Base-by-base conservation (phyloP, 495 filamentous ascomycete species). In the Trypethelium eluteriae region DNA sequence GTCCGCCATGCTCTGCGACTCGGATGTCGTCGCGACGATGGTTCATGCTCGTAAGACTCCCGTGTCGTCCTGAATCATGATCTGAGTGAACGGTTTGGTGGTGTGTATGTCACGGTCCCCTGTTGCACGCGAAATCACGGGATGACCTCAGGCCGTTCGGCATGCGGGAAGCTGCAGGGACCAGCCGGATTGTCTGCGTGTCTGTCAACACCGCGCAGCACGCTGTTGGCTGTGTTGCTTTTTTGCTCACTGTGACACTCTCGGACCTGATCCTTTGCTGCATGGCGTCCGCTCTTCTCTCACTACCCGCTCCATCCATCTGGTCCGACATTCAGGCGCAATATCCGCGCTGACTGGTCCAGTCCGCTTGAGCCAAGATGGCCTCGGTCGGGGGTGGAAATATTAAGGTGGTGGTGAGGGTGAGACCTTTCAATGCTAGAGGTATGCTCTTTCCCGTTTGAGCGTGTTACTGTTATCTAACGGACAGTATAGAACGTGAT, bases 381-480 rank as follows among this genome's bases (percentile, higher is more conserved):
- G 83, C 88, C 79, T 85, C 88, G 76, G 84, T 80, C 67, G 89
- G 88, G 66, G 92, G 89, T 77, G 94, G 94, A 78, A 99, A 99
- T 76, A 99, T 99, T 77, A 99, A 98, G 89, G 94, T 99, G 81
- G 94, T 99, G 83, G 94, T 99, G 80, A 86, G 94, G 79, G 84
- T 87, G 67, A 86, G 93, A 74, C 92, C 93, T 39, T 97, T 96
- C 78, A 96, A 96, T 77, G 83, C 83, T 71, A 87, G 93, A 92
- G 93, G 93, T 93, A 80, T 78, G 86, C 74, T 25, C 18, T 39
- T 62, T 50, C 18, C 64, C 39, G 62, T 36, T 25, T 25, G 25
- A 25, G 25, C 62, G 70, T 64, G 74, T 65, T 68, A 69, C 69
- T n/a, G 16, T 18, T 35, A 62, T 68, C 67, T 74, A 66, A 70